Conservation (phyloP, 495 filamentous ascomycete species). For the Penicillium angulare region DNA sequence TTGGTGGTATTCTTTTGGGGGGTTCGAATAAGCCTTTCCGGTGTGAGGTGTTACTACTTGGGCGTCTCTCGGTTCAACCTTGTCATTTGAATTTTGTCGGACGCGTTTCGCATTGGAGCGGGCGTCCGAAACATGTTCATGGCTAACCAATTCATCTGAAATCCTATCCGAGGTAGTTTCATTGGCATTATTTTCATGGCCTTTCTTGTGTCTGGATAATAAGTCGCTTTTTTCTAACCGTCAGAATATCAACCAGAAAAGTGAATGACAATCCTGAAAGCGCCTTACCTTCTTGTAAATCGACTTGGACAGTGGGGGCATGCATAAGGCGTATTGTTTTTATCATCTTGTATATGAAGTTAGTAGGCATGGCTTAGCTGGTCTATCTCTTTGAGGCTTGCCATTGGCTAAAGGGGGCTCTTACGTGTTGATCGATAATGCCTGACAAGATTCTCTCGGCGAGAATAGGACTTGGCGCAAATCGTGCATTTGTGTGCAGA, state of each 20-base stretch:
- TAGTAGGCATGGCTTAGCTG: neutral
- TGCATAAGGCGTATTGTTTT: constrained; percentile 1
- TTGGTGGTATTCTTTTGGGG: neutral
- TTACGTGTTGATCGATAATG: constrained; percentile 4
- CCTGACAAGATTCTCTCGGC: constrained; percentile 10
- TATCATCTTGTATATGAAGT: constrained; percentile 2
- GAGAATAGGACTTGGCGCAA: constrained; percentile 7
- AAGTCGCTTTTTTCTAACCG: neutral
- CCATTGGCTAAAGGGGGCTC: neutral
- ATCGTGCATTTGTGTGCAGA: constrained; percentile 1
- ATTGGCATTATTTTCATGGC: neutral
- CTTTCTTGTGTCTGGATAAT: neutral
- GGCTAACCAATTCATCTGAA: neutral
- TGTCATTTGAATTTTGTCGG: neutral
- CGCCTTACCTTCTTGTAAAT: constrained; percentile 1
- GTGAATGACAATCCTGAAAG: neutral
- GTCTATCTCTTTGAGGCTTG: neutral
- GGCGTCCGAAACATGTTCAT: neutral
- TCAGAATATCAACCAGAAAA: neutral
- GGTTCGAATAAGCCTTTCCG: neutral
- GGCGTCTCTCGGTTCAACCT: neutral
- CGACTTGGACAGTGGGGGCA: constrained; percentile 3
- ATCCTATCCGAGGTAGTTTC: neutral
- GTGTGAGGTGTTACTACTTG: neutral
- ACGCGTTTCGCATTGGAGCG: neutral